Percentiles rank a stretch among this genome's conserved stretches.
These are phyloP conservation scores for Cladosporium sp. DNA, from an alignment of 2,329 filamentous ascomycete species.

Conservation along the genomic window DNA sequence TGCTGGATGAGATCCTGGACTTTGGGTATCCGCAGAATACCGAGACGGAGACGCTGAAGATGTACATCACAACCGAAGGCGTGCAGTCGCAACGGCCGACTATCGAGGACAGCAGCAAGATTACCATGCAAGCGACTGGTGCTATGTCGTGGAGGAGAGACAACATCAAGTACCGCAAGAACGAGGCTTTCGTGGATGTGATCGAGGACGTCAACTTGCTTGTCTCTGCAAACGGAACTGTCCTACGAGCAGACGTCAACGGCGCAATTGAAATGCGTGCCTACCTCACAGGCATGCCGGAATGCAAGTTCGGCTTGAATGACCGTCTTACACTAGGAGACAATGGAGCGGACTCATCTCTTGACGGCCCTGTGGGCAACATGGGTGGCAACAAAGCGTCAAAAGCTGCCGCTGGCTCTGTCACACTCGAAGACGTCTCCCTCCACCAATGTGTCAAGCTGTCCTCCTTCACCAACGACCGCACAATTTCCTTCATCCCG, in stretches of 20 bases:
- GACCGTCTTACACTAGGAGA: conserved; percentile 87
- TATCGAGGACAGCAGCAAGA: conserved; percentile 88
- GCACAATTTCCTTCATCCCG: conserved; percentile 95
- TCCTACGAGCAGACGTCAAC: conserved; percentile 92
- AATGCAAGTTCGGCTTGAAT: conserved; percentile 98
- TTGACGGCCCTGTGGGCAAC: conserved; percentile 68
- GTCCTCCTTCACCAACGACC: conserved; percentile 92
- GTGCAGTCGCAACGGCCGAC: conserved; percentile 86
- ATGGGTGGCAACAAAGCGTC: conserved; percentile 82
- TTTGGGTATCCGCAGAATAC: conserved; percentile 99
- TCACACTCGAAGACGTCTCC: conserved; percentile 95
- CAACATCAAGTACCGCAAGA: conserved; percentile 98
- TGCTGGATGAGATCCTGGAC: conserved; percentile 96
- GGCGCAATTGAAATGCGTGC: conserved; percentile 99
- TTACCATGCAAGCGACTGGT: conserved; percentile 98
- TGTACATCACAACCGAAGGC: conserved; percentile 99
- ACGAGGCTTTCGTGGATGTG: conserved; percentile 98
- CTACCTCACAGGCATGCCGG: conserved; percentile 91
- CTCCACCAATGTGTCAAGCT: conserved; percentile 99
- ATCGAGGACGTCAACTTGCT: conserved; percentile 98
- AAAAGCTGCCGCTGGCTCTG: conserved; percentile 90
- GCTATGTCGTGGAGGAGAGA: conserved; percentile 95
- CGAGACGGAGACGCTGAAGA: conserved; percentile 97
- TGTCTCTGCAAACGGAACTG: conserved; percentile 96
- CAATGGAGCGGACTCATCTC: conserved; percentile 53